Evolutionary conservation across 163 green algal species (phyloP).

Genomic region (Picocystis sp.): DNA sequence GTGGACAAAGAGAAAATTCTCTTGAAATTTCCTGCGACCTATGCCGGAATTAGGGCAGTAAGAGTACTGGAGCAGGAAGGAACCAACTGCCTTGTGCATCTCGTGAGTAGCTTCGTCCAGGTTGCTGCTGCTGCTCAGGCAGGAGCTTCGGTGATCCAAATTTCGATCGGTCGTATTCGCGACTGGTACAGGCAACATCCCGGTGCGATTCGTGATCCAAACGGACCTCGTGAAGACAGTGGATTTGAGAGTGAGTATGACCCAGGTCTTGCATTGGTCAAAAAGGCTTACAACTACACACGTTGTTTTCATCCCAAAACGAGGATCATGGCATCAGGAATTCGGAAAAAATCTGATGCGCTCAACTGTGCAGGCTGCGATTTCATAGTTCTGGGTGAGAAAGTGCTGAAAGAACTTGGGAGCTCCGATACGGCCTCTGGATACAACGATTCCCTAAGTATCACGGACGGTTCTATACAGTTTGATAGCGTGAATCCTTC

Average conservation of each 20-base stretch:
- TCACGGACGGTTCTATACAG: slow-evolving; percentile 2
- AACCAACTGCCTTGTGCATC: slow-evolving; percentile 29
- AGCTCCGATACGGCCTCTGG: slow-evolving; percentile 33
- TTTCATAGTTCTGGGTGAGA: slow-evolving; percentile 47
- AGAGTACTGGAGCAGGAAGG: slow-evolving; percentile 30
- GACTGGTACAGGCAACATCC: slow-evolving; percentile 74
- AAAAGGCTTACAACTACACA: slow-evolving; percentile 20
- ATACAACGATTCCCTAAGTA: slow-evolving; percentile 56
- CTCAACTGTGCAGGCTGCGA: slow-evolving; percentile 52
- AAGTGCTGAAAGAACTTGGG: slow-evolving; percentile 36
- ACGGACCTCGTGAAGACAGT: slow-evolving; percentile 52
- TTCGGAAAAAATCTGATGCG: slow-evolving; percentile 51
- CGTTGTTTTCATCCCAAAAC: slow-evolving; percentile 43
- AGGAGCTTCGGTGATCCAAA: slow-evolving; percentile 58
- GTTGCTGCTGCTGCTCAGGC: slow-evolving; percentile 49
- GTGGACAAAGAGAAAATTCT: slow-evolving; percentile 27
- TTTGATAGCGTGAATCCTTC: slow-evolving; percentile 17
- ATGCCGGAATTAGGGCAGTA: slow-evolving; percentile 34
- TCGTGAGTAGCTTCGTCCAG: slow-evolving; percentile 42
- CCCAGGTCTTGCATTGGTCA: slow-evolving; percentile 49
- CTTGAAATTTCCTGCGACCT: slow-evolving; percentile 42
- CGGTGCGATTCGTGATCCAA: slow-evolving; percentile 44
- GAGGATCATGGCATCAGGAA: slow-evolving; percentile 56
- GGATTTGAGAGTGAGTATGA: slow-evolving; percentile 32
- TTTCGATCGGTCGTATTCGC: slow-evolving; percentile 53